Conservation (phyloP, 176 grass and related monocot species). For the Hordeum marinum region DNA sequence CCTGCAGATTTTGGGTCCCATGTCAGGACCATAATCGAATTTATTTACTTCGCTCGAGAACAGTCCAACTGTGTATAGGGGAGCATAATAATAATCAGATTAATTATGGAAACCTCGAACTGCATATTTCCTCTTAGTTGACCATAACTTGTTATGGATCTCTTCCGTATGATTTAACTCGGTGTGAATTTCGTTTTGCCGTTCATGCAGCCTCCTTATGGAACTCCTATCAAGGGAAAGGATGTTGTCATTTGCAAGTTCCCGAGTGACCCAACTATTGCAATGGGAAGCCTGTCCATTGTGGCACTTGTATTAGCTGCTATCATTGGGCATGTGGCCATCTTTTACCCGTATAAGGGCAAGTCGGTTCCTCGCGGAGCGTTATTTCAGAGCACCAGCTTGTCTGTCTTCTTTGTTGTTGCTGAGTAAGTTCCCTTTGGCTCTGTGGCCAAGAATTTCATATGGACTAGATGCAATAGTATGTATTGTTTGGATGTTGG, state of each 20-base stretch:
- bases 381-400: constrained; percentile 57
- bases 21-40: neutral
- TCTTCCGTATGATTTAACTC: neutral
- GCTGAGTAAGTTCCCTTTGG: constrained; percentile 55
- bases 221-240: constrained; percentile 54
- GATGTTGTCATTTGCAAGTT: constrained; percentile 70
- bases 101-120: neutral
- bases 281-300: constrained; percentile 49
- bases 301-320: constrained; percentile 39
- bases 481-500: neutral
- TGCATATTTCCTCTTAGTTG: neutral
- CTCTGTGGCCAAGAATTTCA: neutral
- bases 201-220: constrained; percentile 52
- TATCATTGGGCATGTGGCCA: constrained; percentile 41
- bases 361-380: constrained; percentile 40
- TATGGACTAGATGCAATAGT: neutral
- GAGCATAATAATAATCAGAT: neutral
- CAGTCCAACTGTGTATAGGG: too few relatives aligned
- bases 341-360: constrained; percentile 65
- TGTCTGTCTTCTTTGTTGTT: constrained; percentile 61
- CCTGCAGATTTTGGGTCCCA: neutral
- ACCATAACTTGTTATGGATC: neutral
- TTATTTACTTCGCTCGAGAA: neutral
- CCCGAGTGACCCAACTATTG: constrained; percentile 63
- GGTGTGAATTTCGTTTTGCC: neutral